A percentile compares a stretch with the other conserved stretches of the same genome.
Evolutionary conservation across 2,329 filamentous ascomycete genomes (phyloP).

Genomic region (Botrytis aclada): DNA sequence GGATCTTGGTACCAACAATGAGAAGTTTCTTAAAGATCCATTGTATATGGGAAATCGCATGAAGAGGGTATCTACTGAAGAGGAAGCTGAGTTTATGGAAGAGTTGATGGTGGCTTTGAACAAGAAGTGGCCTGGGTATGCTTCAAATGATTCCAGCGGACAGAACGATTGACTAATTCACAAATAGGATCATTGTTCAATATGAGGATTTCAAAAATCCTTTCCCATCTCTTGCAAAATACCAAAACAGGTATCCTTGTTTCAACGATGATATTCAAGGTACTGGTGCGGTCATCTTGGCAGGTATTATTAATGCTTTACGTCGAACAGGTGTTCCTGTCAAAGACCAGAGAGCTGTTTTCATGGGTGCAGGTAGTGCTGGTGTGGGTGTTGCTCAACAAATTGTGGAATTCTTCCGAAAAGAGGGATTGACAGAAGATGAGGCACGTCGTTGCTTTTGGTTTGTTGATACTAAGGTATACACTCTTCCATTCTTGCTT

Average conservation of each 20-base stretch:
- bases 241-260: conserved; percentile 71
- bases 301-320: conserved; percentile 72
- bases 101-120: conserved; percentile 66
- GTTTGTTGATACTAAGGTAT: conserved; percentile 61
- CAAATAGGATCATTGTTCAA: conserved; percentile 48
- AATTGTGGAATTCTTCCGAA: conserved; percentile 70
- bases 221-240: conserved; percentile 61
- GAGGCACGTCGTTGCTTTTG: conserved; percentile 68
- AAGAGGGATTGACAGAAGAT: conserved; percentile 63
- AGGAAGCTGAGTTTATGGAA: conserved; percentile 75
- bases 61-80: conserved; percentile 62
- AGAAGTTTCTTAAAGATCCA: conserved; percentile 67
- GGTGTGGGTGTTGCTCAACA: conserved; percentile 85
- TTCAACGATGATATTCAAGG: conserved; percentile 93
- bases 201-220: conserved; percentile 72
- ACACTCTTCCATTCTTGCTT: not conserved
- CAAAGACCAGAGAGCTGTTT: conserved; percentile 65
- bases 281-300: conserved; percentile 81
- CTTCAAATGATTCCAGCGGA: conserved; percentile 52
- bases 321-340: conserved; percentile 64
- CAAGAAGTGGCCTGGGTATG: conserved; percentile 70
- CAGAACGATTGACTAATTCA: conserved; percentile 38
- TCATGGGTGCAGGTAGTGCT: conserved; percentile 79
- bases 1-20: conserved; percentile 82
- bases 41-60: conserved; percentile 74